Percentiles rank a stretch among this genome's conserved stretches.
These are phyloP conservation scores for Globisporangium echinulatum DNA, from an alignment of 352 stramenopile genomes.

Conservation along the genomic window DNA sequence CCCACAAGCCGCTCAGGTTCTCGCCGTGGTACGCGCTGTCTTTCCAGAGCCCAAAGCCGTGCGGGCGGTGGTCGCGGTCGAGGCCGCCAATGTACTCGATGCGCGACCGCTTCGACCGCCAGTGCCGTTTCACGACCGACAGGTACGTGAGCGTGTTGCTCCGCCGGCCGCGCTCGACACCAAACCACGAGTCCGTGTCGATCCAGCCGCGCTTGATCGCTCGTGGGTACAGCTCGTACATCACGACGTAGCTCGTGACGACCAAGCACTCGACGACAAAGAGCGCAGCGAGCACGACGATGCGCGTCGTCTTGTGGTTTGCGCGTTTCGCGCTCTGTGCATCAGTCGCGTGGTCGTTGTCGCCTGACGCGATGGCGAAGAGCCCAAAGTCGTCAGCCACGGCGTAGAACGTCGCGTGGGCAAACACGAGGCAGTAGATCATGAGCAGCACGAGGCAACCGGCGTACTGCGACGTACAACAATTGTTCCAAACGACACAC, in stretches of 20 bases:
- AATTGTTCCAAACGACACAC: neutral
- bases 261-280: conserved; percentile 27
- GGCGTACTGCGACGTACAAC: conserved; percentile 3
- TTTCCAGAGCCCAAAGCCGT: conserved; percentile 41
- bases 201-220: conserved; percentile 29
- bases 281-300: conserved; percentile 16
- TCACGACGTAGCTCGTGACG: conserved; percentile 23
- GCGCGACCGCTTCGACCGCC: conserved; percentile 11
- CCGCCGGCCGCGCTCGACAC: conserved; percentile 18
- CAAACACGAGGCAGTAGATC: conserved; percentile 19
- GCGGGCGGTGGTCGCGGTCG: conserved; percentile 29
- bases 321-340: neutral
- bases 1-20: conserved; percentile 38
- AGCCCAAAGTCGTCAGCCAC: conserved; percentile 21
- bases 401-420: conserved; percentile 20
- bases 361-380: conserved; percentile 8
- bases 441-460: conserved; percentile 13
- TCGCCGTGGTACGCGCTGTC: conserved; percentile 50
- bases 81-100: conserved; percentile 40
- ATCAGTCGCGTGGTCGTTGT: neutral
- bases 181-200: conserved; percentile 26
- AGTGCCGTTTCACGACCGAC: conserved; percentile 6
- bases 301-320: conserved; percentile 8
- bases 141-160: conserved; percentile 28
- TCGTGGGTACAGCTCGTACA: conserved; percentile 37